Evolutionary conservation across 1,139 yeast species (phyloP), one percentile per base, ranked within the genome.

Genomic region (Eremothecium sinecaudum): DNA sequence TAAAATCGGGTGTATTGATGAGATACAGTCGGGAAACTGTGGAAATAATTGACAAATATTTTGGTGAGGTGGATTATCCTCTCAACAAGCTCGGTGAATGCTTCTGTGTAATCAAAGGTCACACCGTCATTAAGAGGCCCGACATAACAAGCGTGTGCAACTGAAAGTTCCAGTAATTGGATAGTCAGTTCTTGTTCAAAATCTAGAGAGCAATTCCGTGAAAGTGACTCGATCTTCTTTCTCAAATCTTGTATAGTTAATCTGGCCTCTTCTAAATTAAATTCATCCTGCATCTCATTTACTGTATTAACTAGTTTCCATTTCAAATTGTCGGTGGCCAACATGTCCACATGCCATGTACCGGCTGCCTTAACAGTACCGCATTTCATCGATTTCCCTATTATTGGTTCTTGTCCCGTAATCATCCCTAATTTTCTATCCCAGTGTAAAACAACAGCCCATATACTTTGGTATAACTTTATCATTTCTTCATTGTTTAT

Each of bases 381-480:
- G 9, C 24, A n/a, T 26, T 24, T 35, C 34, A 37, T 29, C 3
- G 56, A 39, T 31, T 46, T 52, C 7, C 45, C 47, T 13, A 51
- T 42, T n/a, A 42, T 34, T 31, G 55, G 52, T 29, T 51, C 56
- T 27, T 44, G 50, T 5, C 59, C 59, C 24, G 43, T 52, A 9
- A 51, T 37, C 8, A 54, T 33, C 6, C 46, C 38, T 42, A 50
- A 36, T 24, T 54, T 54, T 28, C 59, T 46, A 32, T 54, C 59
- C 58, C 56, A 53, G 33, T 34, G 45, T 12, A 54, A 22, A 10
- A 51, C 45, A 21, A 44, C 43, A n/a, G 46, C 31, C 58, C 58
- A 54, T n/a, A 53, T 44, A 31, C 36, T 41, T 28, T 39, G 42
- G 28, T 40, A 48, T 4, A 48, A 18, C 11, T 28, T 36, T 4